These are phyloP conservation scores for Wickerhamomyces subpelliculosus DNA, from an alignment of 805 yeast species.

Conservation along the genomic window DNA sequence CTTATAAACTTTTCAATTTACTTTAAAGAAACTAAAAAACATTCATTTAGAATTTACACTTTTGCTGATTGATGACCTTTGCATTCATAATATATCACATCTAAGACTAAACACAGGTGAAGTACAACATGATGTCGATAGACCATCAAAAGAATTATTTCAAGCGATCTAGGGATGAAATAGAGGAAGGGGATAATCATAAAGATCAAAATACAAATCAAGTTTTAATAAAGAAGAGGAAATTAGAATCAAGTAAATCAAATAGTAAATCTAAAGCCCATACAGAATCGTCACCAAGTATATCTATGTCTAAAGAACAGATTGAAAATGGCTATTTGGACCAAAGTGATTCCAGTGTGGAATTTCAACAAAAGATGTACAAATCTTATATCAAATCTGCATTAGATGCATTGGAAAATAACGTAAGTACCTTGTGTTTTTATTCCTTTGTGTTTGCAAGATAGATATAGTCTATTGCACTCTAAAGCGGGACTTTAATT, in stretches of 20 bases:
- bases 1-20: too few species aligned
- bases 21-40: too few species aligned
- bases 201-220: slow-evolving; percentile 1
- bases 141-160: slow-evolving; percentile 20
- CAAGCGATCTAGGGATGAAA: slow-evolving; percentile 19
- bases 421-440: too few species aligned
- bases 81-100: not conserved
- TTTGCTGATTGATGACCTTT: not conserved
- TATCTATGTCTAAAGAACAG: too few species aligned
- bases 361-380: slow-evolving; percentile 30
- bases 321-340: too few species aligned
- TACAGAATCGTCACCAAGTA: too few species aligned
- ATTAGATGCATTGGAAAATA: slow-evolving; percentile 53
- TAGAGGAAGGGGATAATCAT: slow-evolving; percentile 9
- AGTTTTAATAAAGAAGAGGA: slow-evolving; percentile 6
- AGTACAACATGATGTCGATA: slow-evolving; percentile 20
- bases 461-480: too few species aligned
- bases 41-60: too few species aligned
- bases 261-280: not conserved
- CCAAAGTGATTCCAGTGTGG: too few species aligned
- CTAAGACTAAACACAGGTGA: not conserved
- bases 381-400: slow-evolving; percentile 54
- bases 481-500: too few species aligned
- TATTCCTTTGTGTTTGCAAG: too few species aligned
- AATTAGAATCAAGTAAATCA: not conserved